phyloP scores from a whole-genome alignment of 257 asterid species.

The Nicotiana otophora region DNA sequence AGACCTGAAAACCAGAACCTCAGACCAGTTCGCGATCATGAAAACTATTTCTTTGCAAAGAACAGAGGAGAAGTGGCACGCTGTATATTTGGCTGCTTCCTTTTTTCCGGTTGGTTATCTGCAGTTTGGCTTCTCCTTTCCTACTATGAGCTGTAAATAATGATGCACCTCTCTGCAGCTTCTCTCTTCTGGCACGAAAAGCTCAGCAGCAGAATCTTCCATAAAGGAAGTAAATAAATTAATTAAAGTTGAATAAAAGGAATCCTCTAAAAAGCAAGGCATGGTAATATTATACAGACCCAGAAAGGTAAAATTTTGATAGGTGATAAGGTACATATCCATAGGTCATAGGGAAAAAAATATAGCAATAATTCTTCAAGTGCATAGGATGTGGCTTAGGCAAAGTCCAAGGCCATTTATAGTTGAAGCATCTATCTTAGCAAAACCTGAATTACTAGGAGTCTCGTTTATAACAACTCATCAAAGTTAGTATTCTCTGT shows the following conservation, averaged over 20 bases:
- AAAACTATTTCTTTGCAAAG: neutral
- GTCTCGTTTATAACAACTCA: neutral
- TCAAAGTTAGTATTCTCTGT: neutral
- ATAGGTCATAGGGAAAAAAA: neutral
- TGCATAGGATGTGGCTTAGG: neutral
- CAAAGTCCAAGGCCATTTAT: neutral
- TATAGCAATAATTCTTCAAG: neutral
- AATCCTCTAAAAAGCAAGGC: neutral
- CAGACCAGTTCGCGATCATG: neutral
- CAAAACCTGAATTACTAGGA: neutral
- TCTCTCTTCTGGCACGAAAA: neutral
- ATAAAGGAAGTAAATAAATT: neutral
- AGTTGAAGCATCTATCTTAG: neutral
- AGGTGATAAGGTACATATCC: neutral
- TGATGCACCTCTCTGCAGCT: constrained; percentile 2
- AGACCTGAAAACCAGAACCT: neutral
- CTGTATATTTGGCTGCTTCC: neutral
- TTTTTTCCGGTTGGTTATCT: neutral
- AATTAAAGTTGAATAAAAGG: neutral
- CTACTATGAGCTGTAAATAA: neutral
- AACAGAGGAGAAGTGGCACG: too few relatives aligned
- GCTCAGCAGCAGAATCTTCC: neutral
- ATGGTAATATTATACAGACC: neutral
- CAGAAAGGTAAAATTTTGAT: neutral
- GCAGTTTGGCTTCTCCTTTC: neutral